Base-by-base conservation (phyloP, 2,329 filamentous ascomycete genomes). In the Aureobasidium sp. region DNA sequence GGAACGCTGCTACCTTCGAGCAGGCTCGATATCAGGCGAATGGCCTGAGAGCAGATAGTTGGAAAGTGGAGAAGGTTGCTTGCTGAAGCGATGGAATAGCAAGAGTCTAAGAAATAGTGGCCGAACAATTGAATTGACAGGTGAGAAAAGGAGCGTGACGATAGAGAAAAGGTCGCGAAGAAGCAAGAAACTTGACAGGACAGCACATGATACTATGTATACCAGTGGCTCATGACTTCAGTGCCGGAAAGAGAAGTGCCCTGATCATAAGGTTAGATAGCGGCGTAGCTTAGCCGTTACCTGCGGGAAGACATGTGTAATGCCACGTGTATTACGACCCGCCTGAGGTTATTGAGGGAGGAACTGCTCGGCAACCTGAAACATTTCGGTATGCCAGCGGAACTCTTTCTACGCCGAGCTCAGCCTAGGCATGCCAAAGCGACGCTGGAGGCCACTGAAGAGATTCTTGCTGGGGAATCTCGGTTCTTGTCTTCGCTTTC, bases 201-300 rank as follows among this genome's bases (percentile, higher is more conserved):
- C 36, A 54, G 50, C 54, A 32, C 32, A 58, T 48, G 54, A 11
- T 25, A 25, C 11, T 45, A 58, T 48, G 54, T 58, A 58, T 48
- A 48, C 36, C 21, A 4, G 2, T 25, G 27, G 34, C 30, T 32
- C 34, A n/a, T 48, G 32, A 39, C 42, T 58, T 48, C 41, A 48
- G 30, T 30, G 32, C 41, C 34, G 9, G 27, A 58, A 58, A 9
- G 32, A 39, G 32, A 32, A 39, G 37, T 29, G 42, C 21, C 42
- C 39, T 48, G 36, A 34, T 21, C 30, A 25, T 29, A 47, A 47
- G 42, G 30, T 58, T 58, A 39, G 32, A 30, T 47, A 39, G 42
- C 32, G 54, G 37, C 54, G 37, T 30, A 15, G 47, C 42, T 48
- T 39, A 34, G 21, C 21, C 21, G 54, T 37, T 58, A 11, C 29